phyloP scores from a whole-genome alignment of 2,329 filamentous ascomycete species.

The Epichloe baconii region DNA sequence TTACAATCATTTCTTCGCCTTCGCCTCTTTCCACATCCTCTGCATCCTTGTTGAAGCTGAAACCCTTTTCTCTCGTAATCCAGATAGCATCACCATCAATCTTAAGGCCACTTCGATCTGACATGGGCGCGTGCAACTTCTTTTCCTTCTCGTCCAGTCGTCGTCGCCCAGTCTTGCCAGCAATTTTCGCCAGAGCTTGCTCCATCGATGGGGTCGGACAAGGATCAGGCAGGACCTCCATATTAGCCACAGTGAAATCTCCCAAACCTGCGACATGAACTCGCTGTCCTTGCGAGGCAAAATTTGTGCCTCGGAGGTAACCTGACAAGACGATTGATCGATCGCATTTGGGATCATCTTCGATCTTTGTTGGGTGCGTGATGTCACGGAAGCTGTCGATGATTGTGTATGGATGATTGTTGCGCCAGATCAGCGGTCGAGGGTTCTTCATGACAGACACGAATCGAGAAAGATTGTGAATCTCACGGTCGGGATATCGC shows the following conservation, averaged over 20 bases:
- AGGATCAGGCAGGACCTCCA: conserved; percentile 83
- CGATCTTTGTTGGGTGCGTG: conserved; percentile 82
- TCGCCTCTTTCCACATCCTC: conserved; percentile 70
- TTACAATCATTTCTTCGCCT: conserved; percentile 88
- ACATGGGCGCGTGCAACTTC: conserved; percentile 93
- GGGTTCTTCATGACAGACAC: conserved; percentile 99
- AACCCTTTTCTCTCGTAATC: conserved; percentile 57
- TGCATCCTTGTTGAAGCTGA: conserved; percentile 58
- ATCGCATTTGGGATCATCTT: conserved; percentile 80
- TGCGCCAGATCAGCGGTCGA: conserved; percentile 88
- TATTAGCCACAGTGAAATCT: conserved; percentile 69
- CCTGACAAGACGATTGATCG: conserved; percentile 84
- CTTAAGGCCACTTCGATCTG: conserved; percentile 86
- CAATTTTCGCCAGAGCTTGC: conserved; percentile 70
- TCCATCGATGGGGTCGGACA: conserved; percentile 90
- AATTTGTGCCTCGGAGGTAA: conserved; percentile 90
- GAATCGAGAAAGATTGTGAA: conserved; percentile 91
- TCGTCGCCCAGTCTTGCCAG: conserved; percentile 67
- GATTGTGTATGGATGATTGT: conserved; percentile 86
- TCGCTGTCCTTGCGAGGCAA: conserved; percentile 69
- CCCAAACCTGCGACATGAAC: conserved; percentile 90
- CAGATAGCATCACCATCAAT: conserved; percentile 97
- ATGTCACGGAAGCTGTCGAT: conserved; percentile 93
- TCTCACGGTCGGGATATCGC: conserved; percentile 87
- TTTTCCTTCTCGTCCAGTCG: conserved; percentile 94